Percentiles rank a stretch among this genome's conserved stretches.
Conservation (phyloP, 2,329 filamentous ascomycete species). For the Aureobasidium namibiae region DNA sequence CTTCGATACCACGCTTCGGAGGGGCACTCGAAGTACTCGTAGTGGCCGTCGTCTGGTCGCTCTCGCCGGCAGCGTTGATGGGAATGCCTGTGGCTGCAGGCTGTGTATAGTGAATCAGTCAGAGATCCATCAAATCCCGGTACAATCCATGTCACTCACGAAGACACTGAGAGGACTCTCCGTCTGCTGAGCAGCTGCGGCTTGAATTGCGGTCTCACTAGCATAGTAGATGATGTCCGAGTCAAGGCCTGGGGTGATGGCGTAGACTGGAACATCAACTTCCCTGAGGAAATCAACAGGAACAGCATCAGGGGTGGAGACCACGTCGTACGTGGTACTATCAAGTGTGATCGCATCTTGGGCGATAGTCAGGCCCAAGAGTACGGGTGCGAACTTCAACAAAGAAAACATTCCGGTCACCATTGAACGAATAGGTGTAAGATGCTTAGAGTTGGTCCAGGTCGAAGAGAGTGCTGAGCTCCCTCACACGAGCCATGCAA, state of each 20-base stretch:
- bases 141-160: constrained; percentile 7
- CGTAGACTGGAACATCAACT: constrained; percentile 14
- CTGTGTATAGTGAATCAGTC: not conserved
- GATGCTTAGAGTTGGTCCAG: not conserved
- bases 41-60: not conserved
- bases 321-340: not conserved
- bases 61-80: not conserved
- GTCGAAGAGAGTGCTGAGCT: not conserved
- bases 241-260: not conserved
- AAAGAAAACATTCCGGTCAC: not conserved
- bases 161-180: constrained; percentile 13
- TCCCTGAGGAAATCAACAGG: not conserved
- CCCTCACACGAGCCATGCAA: not conserved
- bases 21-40: not conserved
- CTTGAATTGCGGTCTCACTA: constrained; percentile 12
- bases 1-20: not conserved
- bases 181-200: not conserved
- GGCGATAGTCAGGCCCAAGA: not conserved
- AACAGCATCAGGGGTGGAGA: not conserved
- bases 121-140: not conserved
- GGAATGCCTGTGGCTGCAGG: not conserved
- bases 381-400: not conserved
- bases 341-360: not conserved
- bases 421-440: not conserved
- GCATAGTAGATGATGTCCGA: constrained; percentile 11